Base-by-base conservation (phyloP, 768 basidiomycete species). In the Rhizopogon salebrosus region DNA sequence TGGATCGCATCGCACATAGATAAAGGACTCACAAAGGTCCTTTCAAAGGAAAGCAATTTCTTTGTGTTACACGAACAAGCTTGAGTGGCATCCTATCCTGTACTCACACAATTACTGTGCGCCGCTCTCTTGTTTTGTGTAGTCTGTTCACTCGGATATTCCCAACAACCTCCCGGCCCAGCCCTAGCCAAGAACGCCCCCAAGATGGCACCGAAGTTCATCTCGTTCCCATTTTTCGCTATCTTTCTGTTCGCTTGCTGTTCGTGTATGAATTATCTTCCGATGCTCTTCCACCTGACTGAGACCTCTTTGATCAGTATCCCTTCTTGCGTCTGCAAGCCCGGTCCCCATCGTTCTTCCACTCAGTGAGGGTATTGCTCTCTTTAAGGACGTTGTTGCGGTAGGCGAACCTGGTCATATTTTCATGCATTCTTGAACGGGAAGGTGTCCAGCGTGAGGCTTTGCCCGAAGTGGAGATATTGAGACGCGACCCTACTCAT, bases 341-440 rank as follows among this genome's bases (percentile, higher is more conserved):
- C 38, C 57, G n/a, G 9, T 57, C 18, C 57, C 57, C 1, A 35
- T 56, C 48, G 18, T 40, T 10, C 36, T 56, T 13, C 57, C 54
- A 14, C 54, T 45, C 40, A 42, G 27, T 22, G 43, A 45, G 20
- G 57, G 52, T 29, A 13, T 56, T 9, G 18, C 26, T 35, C 42
- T 56, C 22, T 56, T 50, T 37, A 18, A 37, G 46, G 57, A 56
- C 23, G 48, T 56, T 8, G 20, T 58, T 45, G 55, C 55, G 6
- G 57, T 58, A 37, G 36, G 57, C 18, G 11, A n/a, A 16, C 7
- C 37, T 36, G 11, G 14, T 46, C n/a, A 3, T 31, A 0, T 22
- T 20, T 3, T 34, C 16, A 27, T 50, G 20, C 22, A 9, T 20
- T 18, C 6, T 24, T 51, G 43, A 14, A 56, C 26, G n/a, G 31